Evolutionary conservation across 805 yeast species (phyloP).

Genomic region (Pichia cephalocereana): DNA sequence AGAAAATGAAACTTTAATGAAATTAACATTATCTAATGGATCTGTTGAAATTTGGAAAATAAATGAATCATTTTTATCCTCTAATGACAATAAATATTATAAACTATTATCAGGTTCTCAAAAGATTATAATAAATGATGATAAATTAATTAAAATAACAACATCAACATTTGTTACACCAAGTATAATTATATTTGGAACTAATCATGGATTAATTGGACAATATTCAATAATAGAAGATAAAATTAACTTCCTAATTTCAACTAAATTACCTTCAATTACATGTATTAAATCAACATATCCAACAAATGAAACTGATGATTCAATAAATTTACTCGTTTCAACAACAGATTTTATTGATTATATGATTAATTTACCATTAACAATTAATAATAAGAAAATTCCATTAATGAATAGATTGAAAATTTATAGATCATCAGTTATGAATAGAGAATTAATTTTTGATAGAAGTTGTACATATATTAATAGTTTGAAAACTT

Average conservation of each 20-base stretch:
- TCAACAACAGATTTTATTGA: constrained; percentile 13
- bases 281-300: constrained; percentile 7
- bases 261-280: constrained; percentile 18
- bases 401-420: constrained; percentile 1
- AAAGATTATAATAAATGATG: constrained; percentile 13
- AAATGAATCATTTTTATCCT: constrained; percentile 7
- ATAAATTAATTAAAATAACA: constrained; percentile 3
- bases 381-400: background rate
- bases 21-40: constrained; percentile 24
- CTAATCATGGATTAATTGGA: constrained; percentile 21
- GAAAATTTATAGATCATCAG: background rate
- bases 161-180: constrained; percentile 24
- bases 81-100: constrained; percentile 1
- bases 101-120: constrained; percentile 3
- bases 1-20: constrained; percentile 12
- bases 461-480: constrained; percentile 1
- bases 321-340: constrained; percentile 11
- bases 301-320: background rate
- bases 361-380: constrained; percentile 6
- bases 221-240: constrained; percentile 16
- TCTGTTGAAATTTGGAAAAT: constrained; percentile 18
- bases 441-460: background rate
- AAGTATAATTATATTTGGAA: constrained; percentile 18
- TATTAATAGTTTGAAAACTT: background rate
- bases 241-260: constrained; percentile 17